Base-by-base conservation (phyloP, 1,139 yeast species). In the Geotrichum carabidarum region DNA sequence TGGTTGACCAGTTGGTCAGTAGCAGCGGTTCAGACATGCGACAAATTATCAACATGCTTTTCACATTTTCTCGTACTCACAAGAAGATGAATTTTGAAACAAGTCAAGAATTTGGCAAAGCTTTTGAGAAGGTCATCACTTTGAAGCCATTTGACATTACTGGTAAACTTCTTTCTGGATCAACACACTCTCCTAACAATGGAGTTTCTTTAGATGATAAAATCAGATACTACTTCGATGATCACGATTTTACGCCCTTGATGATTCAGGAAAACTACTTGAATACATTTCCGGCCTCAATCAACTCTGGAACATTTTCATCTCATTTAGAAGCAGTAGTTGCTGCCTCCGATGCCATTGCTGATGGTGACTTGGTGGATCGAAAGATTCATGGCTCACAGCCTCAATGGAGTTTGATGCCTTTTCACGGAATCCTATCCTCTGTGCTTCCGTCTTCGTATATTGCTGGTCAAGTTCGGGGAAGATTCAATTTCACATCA, bases 181-280 rank as follows among this genome's bases (percentile, higher is more conserved):
- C 79, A 22, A 76, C 81, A 8, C 86, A 83, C 70, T 74, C 81
- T 17, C 77, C 79, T 4, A 75, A 77, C 56, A 73, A 82, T 12
- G 62, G 61, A 8, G 78, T 81, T 60, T 75, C 83, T 6, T 70
- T 93, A 59, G 86, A 85, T 68, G 96, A 90, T 61, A 88, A 90
- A 67, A 84, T 93, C 64, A 93, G 86, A 65, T 76, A 89, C 56
- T 94, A 91, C 68, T 94, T 94, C 73, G 91, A 90, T 70, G 99
- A 94, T 70, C 89, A 89, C 70, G 97, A 91, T 67, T 84, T 94
- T 68, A 83, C 95, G 0, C 99, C 99, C 2, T 76, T 93, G 59
- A 93, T 94, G 98, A 80, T 94, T 50, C 98, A 93, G 67, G 99
- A 94, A 68, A 94, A 94, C 70, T 94, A 94, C 67, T 69, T 89